phyloP scores from a whole-genome alignment of 306 rosid genomes.

The Ormosia emarginata region DNA sequence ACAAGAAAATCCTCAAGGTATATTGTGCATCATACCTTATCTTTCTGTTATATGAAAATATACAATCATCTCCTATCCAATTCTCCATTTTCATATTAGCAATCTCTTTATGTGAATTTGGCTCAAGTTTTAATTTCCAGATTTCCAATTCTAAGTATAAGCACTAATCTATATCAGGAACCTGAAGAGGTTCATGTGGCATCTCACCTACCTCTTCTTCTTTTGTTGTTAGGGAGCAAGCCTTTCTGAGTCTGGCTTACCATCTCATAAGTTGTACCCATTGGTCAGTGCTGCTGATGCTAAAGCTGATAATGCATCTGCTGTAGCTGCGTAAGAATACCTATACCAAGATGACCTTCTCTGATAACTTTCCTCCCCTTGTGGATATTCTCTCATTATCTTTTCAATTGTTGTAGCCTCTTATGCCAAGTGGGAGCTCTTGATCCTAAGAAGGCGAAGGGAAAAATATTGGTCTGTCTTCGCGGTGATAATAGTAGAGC shows the following conservation, averaged over 20 bases:
- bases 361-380: too few relatives aligned
- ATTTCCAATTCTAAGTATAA: too few relatives aligned
- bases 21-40: background rate
- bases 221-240: constrained; percentile 41
- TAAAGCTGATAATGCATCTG: background rate
- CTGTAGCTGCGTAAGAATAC: constrained; percentile 24
- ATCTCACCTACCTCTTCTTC: background rate
- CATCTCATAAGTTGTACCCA: constrained; percentile 35
- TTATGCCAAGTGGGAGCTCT: constrained; percentile 32
- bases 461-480: constrained; percentile 48
- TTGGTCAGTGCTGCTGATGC: constrained; percentile 39
- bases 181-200: too few relatives aligned
- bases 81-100: too few relatives aligned
- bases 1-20: constrained; percentile 41
- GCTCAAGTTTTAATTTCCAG: too few relatives aligned
- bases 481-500: constrained; percentile 15
- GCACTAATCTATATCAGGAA: too few relatives aligned
- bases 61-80: background rate
- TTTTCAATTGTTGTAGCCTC: constrained; percentile 2
- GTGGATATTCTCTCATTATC: background rate
- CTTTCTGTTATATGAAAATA: background rate
- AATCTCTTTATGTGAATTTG: background rate
- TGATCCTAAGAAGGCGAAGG: constrained; percentile 44
- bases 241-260: constrained; percentile 35
- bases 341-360: background rate